Base-by-base conservation (phyloP, 306 rosid species). In the Prunus kanzakura region DNA sequence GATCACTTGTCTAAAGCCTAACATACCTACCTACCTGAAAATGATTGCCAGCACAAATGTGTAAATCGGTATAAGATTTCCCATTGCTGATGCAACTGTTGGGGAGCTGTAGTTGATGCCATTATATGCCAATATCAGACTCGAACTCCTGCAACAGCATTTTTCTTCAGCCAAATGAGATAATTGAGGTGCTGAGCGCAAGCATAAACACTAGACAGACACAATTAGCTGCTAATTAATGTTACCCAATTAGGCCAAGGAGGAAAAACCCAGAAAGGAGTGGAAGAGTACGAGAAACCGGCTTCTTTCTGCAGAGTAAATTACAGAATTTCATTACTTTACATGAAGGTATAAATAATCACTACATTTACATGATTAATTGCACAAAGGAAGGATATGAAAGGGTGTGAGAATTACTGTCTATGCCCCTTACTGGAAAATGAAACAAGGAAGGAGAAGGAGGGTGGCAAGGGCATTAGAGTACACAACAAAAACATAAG, bases 21-120 rank as follows among this genome's bases (percentile, higher is more conserved):
- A 51, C 8, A 51, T 51, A 16, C n/a, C n/a, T 1, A 5, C 41
- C 25, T 15, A 73, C 83, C 78, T 57, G 49, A 79, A 79, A 64
- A 30, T 46, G 13, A 67, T 6, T 25, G 83, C 78, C 10, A 79
- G 55, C 3, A 67, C 1, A 20, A 64, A 79, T 0, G 79, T 79
- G 22, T 25, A 73, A 60, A 67, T 57, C 2, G 78, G 78, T 45
- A 55, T 20, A 1, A 79, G 83, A 30, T 73, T 66, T 14, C 54
- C 67, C 12, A 73, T n/a, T 22, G 83, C 83, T 6, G 83, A 73
- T n/a, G 83, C 19, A 29, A 71, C 43, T 64, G 83, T 79, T 25
- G 78, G 83, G 35, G 83, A 79, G 50, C 83, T 79, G 15, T 14
- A 67, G 27, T 63, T 60, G 27, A 69, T 20, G 54, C 76, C 81